These are phyloP conservation scores for Fragilariopsis cylindrus DNA, from an alignment of 108 stramenopile species.

Conservation along the genomic window DNA sequence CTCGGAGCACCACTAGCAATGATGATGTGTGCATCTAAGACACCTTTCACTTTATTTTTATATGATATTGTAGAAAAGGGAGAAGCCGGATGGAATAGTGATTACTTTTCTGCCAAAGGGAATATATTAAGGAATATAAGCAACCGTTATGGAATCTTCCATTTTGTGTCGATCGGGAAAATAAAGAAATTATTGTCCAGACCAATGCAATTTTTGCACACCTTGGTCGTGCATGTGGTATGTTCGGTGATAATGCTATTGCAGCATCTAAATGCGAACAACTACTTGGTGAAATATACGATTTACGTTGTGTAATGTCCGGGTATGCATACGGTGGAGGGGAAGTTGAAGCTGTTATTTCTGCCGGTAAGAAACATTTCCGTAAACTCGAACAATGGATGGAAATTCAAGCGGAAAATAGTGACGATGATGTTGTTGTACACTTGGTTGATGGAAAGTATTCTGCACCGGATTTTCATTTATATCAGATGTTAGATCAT, in stretches of 20 bases:
- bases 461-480: conserved; percentile 46
- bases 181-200: conserved; percentile 30
- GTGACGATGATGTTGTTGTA: no score
- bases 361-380: background rate
- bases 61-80: conserved; percentile 38
- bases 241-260: conserved; percentile 3
- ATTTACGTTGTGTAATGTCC: conserved; percentile 37
- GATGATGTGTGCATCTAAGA: conserved; percentile 34
- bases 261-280: conserved; percentile 30
- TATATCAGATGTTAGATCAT: conserved; percentile 47
- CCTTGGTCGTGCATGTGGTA: conserved; percentile 35
- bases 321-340: conserved; percentile 26
- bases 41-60: conserved; percentile 12
- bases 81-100: conserved; percentile 18
- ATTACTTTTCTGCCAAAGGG: conserved; percentile 19
- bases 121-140: conserved; percentile 11
- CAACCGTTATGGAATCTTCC: conserved; percentile 45
- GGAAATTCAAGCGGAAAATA: background rate
- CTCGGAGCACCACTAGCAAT: conserved; percentile 37
- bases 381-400: conserved; percentile 34
- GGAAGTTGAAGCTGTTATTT: no score
- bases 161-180: conserved; percentile 28
- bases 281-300: conserved; percentile 36
- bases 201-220: conserved; percentile 45
- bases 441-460: conserved; percentile 23